phyloP scores from a whole-genome alignment of 441 rosid genomes.

The Lepidium campestre region DNA sequence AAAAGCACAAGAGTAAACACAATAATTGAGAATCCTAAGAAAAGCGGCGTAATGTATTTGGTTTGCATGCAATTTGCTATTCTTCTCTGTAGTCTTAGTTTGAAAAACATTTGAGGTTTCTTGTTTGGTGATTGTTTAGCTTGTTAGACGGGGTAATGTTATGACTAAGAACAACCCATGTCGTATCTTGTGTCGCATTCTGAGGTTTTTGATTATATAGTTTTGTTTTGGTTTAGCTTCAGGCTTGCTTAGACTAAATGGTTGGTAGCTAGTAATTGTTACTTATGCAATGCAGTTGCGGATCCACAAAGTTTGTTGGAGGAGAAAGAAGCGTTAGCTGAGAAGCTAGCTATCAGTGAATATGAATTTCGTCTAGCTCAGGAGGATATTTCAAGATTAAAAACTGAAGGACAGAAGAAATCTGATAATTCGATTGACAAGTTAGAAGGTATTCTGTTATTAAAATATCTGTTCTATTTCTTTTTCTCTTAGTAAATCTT shows the following conservation, averaged over 20 bases:
- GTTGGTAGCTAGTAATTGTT: constrained; percentile 23
- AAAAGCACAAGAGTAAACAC: neutral
- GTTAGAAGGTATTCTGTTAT: constrained; percentile 40
- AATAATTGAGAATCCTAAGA: neutral
- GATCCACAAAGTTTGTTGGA: constrained; percentile 86
- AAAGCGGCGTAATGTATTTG: neutral
- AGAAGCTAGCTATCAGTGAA: constrained; percentile 75
- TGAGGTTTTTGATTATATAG: neutral
- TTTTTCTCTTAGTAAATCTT: neutral
- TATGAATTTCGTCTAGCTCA: constrained; percentile 86
- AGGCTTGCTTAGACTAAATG: constrained; percentile 10
- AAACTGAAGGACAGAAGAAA: constrained; percentile 65
- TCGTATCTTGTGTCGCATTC: neutral
- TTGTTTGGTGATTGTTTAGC: neutral
- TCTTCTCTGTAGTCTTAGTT: neutral
- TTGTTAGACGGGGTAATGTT: neutral
- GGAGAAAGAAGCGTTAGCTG: constrained; percentile 77
- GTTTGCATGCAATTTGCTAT: neutral
- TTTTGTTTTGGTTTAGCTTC: constrained; percentile 11
- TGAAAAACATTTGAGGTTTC: neutral
- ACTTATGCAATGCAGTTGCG: constrained; percentile 54
- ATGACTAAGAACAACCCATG: neutral
- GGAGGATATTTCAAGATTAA: constrained; percentile 74
- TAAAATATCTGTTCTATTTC: neutral
- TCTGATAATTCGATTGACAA: constrained; percentile 37